phyloP scores from a whole-genome alignment of 805 yeast species.

The Kuraishia borneana region DNA sequence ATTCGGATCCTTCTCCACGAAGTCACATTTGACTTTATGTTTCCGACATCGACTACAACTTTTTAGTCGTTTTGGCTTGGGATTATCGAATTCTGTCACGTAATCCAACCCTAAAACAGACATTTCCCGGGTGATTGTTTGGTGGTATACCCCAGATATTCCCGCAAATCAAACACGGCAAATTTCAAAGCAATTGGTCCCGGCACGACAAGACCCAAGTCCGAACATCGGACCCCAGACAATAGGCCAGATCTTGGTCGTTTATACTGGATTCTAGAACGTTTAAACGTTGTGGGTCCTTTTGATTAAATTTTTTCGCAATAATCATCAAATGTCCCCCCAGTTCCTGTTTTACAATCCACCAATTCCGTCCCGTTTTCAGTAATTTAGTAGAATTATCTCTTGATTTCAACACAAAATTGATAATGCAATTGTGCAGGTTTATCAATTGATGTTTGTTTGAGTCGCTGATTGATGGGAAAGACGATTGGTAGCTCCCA shows the following conservation, averaged over 20 bases:
- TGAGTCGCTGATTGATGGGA: slow-evolving; percentile 9
- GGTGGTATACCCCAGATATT: too few species aligned
- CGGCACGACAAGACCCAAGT: too few species aligned
- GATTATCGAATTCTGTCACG: slow-evolving; percentile 9
- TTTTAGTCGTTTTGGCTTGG: slow-evolving; percentile 32
- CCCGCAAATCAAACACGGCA: too few species aligned
- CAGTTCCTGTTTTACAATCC: slow-evolving; percentile 1
- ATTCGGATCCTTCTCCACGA: slow-evolving; percentile 33
- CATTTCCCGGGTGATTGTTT: too few species aligned
- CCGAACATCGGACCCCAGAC: too few species aligned
- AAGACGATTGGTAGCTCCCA: slow-evolving; percentile 12
- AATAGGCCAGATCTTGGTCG: too few species aligned
- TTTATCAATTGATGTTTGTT: neutral
- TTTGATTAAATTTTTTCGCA: neutral
- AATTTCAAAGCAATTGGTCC: too few species aligned
- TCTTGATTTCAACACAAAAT: neutral
- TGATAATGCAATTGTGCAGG: slow-evolving; percentile 1
- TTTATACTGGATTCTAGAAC: too few species aligned
- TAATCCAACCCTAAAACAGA: neutral
- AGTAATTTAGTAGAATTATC: neutral
- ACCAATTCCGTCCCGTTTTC: slow-evolving; percentile 4
- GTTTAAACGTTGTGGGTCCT: neutral
- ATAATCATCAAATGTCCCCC: neutral
- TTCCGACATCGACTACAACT: slow-evolving; percentile 56
- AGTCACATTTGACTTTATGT: slow-evolving; percentile 60